phyloP scores from a whole-genome alignment of 768 basidiomycete genomes.

The Suillus discolor region DNA sequence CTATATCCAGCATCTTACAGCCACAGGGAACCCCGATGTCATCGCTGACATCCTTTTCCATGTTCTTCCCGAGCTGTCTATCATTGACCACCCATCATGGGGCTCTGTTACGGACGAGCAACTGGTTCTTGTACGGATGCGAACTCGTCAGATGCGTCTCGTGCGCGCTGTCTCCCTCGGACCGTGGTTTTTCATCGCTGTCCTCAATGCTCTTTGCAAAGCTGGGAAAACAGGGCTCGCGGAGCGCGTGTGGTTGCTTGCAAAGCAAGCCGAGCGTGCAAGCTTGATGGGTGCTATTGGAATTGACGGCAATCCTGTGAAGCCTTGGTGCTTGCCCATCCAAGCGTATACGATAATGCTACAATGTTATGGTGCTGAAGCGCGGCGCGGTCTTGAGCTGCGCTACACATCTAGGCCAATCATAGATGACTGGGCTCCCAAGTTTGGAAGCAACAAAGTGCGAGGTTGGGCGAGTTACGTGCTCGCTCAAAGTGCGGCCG shows the following conservation, averaged over 20 bases:
- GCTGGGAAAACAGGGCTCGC: conserved; percentile 54
- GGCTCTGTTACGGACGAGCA: conserved; percentile 25
- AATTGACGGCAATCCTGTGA: conserved; percentile 20
- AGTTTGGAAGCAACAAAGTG: conserved; percentile 22
- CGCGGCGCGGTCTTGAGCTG: conserved; percentile 29
- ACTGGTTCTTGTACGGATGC: conserved; percentile 28
- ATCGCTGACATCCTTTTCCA: conserved; percentile 52
- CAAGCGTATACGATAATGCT: conserved; percentile 77
- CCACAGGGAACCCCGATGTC: conserved; percentile 47
- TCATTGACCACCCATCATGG: conserved; percentile 43
- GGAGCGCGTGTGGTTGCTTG: conserved; percentile 66
- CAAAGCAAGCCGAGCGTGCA: conserved; percentile 55
- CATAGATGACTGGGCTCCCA: conserved; percentile 22
- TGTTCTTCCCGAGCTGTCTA: conserved; percentile 56
- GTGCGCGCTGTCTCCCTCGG: conserved; percentile 52
- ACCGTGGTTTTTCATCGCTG: conserved; percentile 57
- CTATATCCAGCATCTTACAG: conserved; percentile 53
- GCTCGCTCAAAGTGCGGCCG: conserved; percentile 23
- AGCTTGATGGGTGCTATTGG: conserved; percentile 37
- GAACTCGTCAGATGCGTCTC: conserved; percentile 35
- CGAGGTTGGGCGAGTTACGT: conserved; percentile 40
- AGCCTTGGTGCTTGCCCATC: conserved; percentile 67
- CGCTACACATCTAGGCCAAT: conserved; percentile 12
- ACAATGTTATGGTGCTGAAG: conserved; percentile 54
- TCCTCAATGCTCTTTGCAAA: conserved; percentile 65